These are phyloP conservation scores for Gamarada debralockiae DNA, from an alignment of 495 filamentous ascomycete genomes.

Conservation along the genomic window DNA sequence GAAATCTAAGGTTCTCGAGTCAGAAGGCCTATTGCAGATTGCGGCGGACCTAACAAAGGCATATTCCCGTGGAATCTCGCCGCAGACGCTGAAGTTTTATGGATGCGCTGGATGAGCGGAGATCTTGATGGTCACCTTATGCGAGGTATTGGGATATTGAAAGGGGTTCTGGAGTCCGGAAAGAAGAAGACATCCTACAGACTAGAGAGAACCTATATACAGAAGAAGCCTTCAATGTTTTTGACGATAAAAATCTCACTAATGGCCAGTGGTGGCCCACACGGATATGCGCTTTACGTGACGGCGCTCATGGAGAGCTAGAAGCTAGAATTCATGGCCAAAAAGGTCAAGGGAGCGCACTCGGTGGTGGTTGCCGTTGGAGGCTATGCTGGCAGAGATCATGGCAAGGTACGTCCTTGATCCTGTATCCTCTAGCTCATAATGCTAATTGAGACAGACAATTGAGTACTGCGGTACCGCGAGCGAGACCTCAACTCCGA, in stretches of 20 bases:
- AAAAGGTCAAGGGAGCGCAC: slow-evolving; percentile 30
- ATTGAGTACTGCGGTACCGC: slow-evolving; percentile 52
- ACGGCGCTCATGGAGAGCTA: slow-evolving; percentile 51
- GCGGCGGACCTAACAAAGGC: slow-evolving; percentile 18
- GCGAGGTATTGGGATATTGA: slow-evolving; percentile 38
- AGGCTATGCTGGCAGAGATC: slow-evolving; percentile 40
- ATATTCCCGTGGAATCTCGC: slow-evolving; percentile 38
- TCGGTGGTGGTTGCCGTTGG: slow-evolving; percentile 39
- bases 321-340: slow-evolving; percentile 48
- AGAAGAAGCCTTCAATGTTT: slow-evolving; percentile 24
- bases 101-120: slow-evolving; percentile 29
- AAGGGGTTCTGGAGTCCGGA: slow-evolving; percentile 8
- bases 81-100: slow-evolving; percentile 33
- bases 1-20: slow-evolving; percentile 34
- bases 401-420: slow-evolving; percentile 31
- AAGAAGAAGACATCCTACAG: slow-evolving; percentile 22
- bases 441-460: slow-evolving; percentile 17
- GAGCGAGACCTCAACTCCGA: slow-evolving; percentile 23
- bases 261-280: slow-evolving; percentile 57
- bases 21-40: slow-evolving; percentile 33
- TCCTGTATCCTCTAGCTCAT: not conserved
- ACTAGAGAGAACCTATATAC: slow-evolving; percentile 25
- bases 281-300: slow-evolving; percentile 46
- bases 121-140: slow-evolving; percentile 42
- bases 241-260: slow-evolving; percentile 42